Evolutionary conservation across 2,329 filamentous ascomycete genomes (phyloP).

Genomic region (Aspergillus caelatus): DNA sequence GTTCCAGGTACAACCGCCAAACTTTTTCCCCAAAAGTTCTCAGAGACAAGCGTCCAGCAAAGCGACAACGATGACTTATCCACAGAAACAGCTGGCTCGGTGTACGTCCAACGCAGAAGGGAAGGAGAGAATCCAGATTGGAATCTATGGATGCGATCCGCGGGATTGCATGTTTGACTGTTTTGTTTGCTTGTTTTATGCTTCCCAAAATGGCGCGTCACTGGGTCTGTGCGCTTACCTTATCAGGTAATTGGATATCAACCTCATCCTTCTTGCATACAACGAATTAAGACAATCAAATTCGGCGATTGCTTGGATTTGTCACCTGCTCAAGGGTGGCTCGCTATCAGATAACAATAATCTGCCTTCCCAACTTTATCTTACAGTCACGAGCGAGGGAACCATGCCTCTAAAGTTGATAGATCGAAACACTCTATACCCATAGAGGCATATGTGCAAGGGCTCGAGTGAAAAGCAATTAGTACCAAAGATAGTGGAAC

Average conservation of each 20-base stretch:
- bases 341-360: neutral
- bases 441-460: neutral
- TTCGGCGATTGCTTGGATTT: neutral
- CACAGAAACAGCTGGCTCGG: neutral
- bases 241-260: neutral
- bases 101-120: neutral
- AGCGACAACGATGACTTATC: neutral
- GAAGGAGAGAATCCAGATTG: constrained; percentile 2
- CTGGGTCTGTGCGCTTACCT: constrained; percentile 9
- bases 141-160: constrained; percentile 51
- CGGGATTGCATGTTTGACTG: constrained; percentile 1
- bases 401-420: neutral
- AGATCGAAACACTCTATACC: neutral
- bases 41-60: neutral
- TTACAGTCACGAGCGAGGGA: neutral
- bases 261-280: neutral
- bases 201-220: constrained; percentile 1
- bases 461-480: neutral
- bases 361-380: neutral
- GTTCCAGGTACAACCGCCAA: neutral
- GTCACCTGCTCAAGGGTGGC: neutral
- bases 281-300: neutral
- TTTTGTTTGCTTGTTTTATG: constrained; percentile 1
- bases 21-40: neutral
- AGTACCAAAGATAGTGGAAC: neutral